Base-by-base conservation (phyloP, 352 stramenopile species). In the Phytopythium montanum region DNA sequence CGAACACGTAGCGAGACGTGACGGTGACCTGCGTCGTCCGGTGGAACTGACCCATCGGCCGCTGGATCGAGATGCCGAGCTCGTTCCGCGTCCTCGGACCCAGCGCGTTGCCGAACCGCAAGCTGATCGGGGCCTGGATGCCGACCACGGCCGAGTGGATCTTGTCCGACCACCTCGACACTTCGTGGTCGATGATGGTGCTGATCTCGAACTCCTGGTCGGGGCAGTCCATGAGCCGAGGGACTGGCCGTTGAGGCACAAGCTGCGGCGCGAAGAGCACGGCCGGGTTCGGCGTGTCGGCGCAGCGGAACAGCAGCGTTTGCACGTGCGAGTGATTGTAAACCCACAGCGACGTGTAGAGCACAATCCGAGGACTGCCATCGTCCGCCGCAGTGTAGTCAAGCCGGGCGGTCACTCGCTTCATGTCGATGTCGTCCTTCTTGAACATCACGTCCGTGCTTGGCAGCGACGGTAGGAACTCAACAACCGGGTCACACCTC, bases 251-350 rank as follows among this genome's bases (percentile, higher is more conserved):
- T 28, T 92, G 74, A 1, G 76, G 72, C 18, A 93, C 70, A 4
- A 92, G 64, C 48, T 90, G 80, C 59, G 85, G 87, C 0, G 83
- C 73, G 25, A 69, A 65, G 26, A 94, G 62, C n/a, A 69, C 65
- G 3, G 68, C 53, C 2, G 69, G 59, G 54, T 76, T 73, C 7
- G 67, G 52, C 3, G 81, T 79, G 39, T 96, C 85, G 2, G 85
- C 69, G 59, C 75, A 89, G 12, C 87, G 84, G 29, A 94, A 86
- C 19, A 94, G 59, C 29, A 96, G 58, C 33, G 73, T 90, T 28
- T 88, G 75, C 10, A 96, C 74, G 28, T 96, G 87, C 23, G 82
- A 94, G 58, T 96, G 85, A 54, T 96, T 96, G 64, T 95, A 96
- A n/a, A 96, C 79, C 87, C 87, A 96, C 14, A 95, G 60, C 3